Percentiles rank a stretch among this genome's conserved stretches.
These are phyloP conservation scores for Phaffomyces antillensis DNA, from an alignment of 805 yeast genomes.

Conservation along the genomic window DNA sequence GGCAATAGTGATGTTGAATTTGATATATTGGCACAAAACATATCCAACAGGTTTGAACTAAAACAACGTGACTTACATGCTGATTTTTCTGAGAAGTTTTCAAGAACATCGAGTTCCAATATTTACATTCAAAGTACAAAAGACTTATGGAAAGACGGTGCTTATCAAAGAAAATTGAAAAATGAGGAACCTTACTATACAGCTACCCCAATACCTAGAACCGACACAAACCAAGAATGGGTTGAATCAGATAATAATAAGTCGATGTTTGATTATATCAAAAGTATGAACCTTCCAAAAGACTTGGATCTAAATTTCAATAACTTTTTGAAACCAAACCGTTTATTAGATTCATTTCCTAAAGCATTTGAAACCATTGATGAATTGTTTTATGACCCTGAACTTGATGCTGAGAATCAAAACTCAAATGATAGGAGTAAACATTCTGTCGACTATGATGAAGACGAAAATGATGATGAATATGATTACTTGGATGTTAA, in stretches of 20 bases:
- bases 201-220: constrained; percentile 23
- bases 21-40: constrained; percentile 57
- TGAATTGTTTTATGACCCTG: constrained; percentile 26
- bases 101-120: constrained; percentile 8
- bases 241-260: constrained; percentile 33
- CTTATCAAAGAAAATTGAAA: constrained; percentile 38
- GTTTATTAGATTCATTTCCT: constrained; percentile 23
- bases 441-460: neutral
- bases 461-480: constrained; percentile 5
- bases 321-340: constrained; percentile 18
- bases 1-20: constrained; percentile 64
- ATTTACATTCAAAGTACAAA: constrained; percentile 40
- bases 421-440: neutral
- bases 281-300: constrained; percentile 10
- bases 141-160: constrained; percentile 53
- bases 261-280: constrained; percentile 26
- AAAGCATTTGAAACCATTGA: constrained; percentile 24
- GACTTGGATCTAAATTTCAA: constrained; percentile 8
- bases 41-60: constrained; percentile 46
- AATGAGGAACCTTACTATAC: constrained; percentile 27
- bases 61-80: constrained; percentile 43
- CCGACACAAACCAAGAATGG: constrained; percentile 28
- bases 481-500: constrained; percentile 2
- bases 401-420: constrained; percentile 4
- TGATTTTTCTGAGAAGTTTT: constrained; percentile 34